Evolutionary conservation across 768 basidiomycete genomes (phyloP).

Genomic region (Phylloporus scabripes): DNA sequence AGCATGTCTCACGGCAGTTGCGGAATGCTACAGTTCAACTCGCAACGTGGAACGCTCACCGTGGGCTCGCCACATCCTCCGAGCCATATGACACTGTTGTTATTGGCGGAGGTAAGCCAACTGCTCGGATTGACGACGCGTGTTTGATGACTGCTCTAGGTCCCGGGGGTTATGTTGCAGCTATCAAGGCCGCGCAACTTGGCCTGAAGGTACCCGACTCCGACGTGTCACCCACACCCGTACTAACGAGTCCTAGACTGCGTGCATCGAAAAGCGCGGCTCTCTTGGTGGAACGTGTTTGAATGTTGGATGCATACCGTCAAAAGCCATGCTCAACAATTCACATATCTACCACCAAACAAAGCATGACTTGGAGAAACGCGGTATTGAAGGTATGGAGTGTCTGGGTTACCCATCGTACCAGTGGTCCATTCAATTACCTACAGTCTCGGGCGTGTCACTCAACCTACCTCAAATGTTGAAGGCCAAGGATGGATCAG

Average conservation of each 20-base stretch:
- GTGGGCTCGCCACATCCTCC: conserved; percentile 64
- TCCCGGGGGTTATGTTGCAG: conserved; percentile 96
- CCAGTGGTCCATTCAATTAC: no score
- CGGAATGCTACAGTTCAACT: no score
- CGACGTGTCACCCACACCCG: neutral
- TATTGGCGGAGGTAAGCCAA: conserved; percentile 84
- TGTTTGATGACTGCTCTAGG: conserved; percentile 41
- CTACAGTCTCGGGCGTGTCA: conserved; percentile 62
- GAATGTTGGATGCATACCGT: conserved; percentile 98
- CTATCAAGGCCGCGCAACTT: conserved; percentile 97
- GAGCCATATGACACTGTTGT: conserved; percentile 90
- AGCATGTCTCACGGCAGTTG: no score
- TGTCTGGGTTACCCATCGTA: no score
- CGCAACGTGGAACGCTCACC: no score
- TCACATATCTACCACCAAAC: conserved; percentile 97
- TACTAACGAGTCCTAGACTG: conserved; percentile 54
- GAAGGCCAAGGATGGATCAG: conserved; percentile 82
- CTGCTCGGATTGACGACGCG: neutral
- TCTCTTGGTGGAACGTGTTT: conserved; percentile 95
- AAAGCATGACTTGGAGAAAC: conserved; percentile 78
- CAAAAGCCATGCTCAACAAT: conserved; percentile 99
- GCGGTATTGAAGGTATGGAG: conserved; percentile 97
- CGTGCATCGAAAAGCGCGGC: conserved; percentile 95
- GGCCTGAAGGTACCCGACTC: conserved; percentile 70
- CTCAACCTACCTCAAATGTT: conserved; percentile 92